These are phyloP conservation scores for Suillus subluteus DNA, from an alignment of 768 basidiomycete species.

Conservation along the genomic window DNA sequence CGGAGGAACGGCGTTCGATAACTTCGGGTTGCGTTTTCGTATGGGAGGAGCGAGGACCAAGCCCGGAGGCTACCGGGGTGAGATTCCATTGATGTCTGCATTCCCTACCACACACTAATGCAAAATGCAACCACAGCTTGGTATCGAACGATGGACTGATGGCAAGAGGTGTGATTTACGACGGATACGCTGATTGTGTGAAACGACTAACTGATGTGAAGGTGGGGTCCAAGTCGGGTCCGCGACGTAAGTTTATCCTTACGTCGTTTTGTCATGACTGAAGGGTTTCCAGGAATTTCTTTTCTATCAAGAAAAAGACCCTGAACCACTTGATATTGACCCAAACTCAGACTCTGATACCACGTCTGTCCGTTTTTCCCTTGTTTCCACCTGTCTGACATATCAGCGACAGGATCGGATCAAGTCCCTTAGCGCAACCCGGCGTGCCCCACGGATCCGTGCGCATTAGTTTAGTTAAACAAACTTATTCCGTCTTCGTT, in stretches of 20 bases:
- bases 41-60: slow-evolving; percentile 80
- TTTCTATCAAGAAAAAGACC: slow-evolving; percentile 71
- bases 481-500: slow-evolving; percentile 81
- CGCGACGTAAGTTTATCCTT: slow-evolving; percentile 57
- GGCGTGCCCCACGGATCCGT: slow-evolving; percentile 30
- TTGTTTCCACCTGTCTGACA: slow-evolving; percentile 2
- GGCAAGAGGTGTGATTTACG: slow-evolving; percentile 47
- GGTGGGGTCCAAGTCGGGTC: slow-evolving; percentile 81
- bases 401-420: slow-evolving; percentile 30
- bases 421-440: slow-evolving; percentile 32
- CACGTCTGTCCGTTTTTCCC: slow-evolving; percentile 40
- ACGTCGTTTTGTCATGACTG: slow-evolving; percentile 3
- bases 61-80: slow-evolving; percentile 68
- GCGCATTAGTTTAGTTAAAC: slow-evolving; percentile 67
- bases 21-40: slow-evolving; percentile 77
- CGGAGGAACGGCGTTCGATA: slow-evolving; percentile 73
- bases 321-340: slow-evolving; percentile 52
- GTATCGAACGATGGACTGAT: slow-evolving; percentile 84
- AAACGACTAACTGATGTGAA: slow-evolving; percentile 18
- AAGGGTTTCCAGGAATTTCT: slow-evolving; percentile 63
- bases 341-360: slow-evolving; percentile 53
- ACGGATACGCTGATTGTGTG: background rate
- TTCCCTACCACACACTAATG: slow-evolving; percentile 10
- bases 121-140: slow-evolving; percentile 46
- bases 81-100: slow-evolving; percentile 25